Evolutionary conservation across 805 yeast species (phyloP).

Genomic region (Starmerella powellii): DNA sequence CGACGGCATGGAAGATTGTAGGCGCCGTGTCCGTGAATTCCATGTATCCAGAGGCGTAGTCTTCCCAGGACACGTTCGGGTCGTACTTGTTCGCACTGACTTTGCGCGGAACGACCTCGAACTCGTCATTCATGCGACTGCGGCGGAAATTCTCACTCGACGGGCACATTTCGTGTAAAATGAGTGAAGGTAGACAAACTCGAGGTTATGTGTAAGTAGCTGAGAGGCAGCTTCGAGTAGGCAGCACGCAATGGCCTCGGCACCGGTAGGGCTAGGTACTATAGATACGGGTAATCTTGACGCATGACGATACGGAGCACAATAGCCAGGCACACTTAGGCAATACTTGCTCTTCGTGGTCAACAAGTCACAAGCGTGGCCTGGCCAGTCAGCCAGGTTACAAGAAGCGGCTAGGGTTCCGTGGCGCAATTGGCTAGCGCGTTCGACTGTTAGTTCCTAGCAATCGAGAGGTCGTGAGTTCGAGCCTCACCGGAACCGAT

Average conservation of each 20-base stretch:
- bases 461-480: constrained; percentile 26
- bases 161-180: constrained; percentile 12
- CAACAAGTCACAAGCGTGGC: background rate
- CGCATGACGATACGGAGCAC: too few relatives aligned
- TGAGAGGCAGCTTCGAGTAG: background rate
- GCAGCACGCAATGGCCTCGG: too few relatives aligned
- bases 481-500: constrained; percentile 14
- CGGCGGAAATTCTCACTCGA: constrained; percentile 10
- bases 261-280: too few relatives aligned
- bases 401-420: constrained; percentile 12
- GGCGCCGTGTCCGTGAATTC: constrained; percentile 63
- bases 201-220: background rate
- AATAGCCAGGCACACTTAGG: too few relatives aligned
- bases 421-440: constrained; percentile 26
- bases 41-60: constrained; percentile 37
- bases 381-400: background rate
- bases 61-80: constrained; percentile 22
- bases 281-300: too few relatives aligned
- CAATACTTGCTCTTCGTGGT: too few relatives aligned
- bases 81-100: constrained; percentile 10
- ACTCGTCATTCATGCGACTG: constrained; percentile 20
- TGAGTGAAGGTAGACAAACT: background rate
- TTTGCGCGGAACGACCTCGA: constrained; percentile 21
- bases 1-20: constrained; percentile 62
- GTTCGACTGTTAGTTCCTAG: constrained; percentile 21